phyloP scores from a whole-genome alignment of 139 green algal genomes.

The Chlamydomonas incerta region DNA sequence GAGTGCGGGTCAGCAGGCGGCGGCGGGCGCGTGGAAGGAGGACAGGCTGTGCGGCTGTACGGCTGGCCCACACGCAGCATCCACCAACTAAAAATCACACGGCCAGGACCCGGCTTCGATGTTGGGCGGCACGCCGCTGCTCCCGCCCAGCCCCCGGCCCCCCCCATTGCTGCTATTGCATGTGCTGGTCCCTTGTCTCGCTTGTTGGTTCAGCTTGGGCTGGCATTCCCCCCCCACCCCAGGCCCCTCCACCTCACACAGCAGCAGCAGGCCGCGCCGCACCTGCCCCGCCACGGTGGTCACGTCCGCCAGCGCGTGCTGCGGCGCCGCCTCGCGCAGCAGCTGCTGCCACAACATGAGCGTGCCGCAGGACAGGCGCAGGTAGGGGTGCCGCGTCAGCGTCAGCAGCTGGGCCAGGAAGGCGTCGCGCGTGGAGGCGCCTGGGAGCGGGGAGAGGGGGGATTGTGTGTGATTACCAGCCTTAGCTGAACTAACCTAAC shows the following conservation, averaged over 20 bases:
- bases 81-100: too few relatives aligned
- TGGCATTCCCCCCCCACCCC: neutral
- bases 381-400: constrained; percentile 76
- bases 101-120: too few relatives aligned
- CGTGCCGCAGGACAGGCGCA: constrained; percentile 65
- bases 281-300: constrained; percentile 10
- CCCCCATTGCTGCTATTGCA: too few relatives aligned
- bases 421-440: neutral
- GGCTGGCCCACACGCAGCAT: too few relatives aligned
- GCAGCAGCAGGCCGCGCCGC: neutral
- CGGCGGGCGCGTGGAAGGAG: neutral
- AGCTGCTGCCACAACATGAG: constrained; percentile 76
- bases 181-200: too few relatives aligned
- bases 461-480: too few relatives aligned
- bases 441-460: too few relatives aligned
- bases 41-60: too few relatives aligned
- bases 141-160: too few relatives aligned
- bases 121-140: too few relatives aligned
- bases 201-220: too few relatives aligned
- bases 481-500: too few relatives aligned
- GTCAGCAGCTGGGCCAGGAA: constrained; percentile 57
- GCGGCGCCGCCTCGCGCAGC: constrained; percentile 51
- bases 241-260: neutral
- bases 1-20: neutral
- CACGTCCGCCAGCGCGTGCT: constrained; percentile 19